Base-by-base conservation (phyloP, 805 yeast genomes). In the Pichia paraexigua region DNA sequence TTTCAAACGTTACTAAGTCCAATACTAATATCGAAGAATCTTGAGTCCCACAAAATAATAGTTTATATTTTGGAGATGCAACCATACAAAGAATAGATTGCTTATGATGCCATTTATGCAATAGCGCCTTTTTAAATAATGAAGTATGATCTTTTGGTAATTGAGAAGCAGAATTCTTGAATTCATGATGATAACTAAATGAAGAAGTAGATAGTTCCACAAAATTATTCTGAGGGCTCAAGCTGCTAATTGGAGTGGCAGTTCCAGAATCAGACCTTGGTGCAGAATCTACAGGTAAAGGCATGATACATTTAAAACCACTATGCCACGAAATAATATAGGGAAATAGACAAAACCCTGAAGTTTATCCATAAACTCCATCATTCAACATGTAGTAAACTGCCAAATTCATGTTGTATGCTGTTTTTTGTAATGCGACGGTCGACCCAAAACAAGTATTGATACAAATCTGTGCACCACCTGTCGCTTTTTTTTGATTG, bases 31-130 rank as follows among this genome's bases (percentile, higher is more conserved):
- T 84, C 57, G 78, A 79, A 12, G 94, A 87, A 60, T 87, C 87
- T 57, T 91, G 96, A 1, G 97, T 89, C 11, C 99, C 99, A 50
- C 96, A 94, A 63, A 87, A 86, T 5, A 92, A 57, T 9, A 85
- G 65, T 35, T 75, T 75, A 52, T 74, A 71, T 27, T 67, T 65
- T 0, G 87, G 85, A 22, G 85, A 81, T 10, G 85, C 75, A 9
- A 79, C 76, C 4, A 82, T 78, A 46, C 95, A 84, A 9, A 94
- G 75, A 18, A 91, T 83, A 1, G 95, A 83, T 58, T 79, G 82
- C 2, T 76, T 69, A 55, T 81, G 82, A 27, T 78, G 75, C 98
- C 98, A 92, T 60, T 78, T 74, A 64, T 92, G 97, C 2, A 83
- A 41, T 17, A 55, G 32, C 2, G 56, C 52, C 20, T 45, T 46